Evolutionary conservation across 1,139 yeast species (phyloP), one percentile per base, ranked within the genome.

Genomic region (Meyerozyma guilliermondii): DNA sequence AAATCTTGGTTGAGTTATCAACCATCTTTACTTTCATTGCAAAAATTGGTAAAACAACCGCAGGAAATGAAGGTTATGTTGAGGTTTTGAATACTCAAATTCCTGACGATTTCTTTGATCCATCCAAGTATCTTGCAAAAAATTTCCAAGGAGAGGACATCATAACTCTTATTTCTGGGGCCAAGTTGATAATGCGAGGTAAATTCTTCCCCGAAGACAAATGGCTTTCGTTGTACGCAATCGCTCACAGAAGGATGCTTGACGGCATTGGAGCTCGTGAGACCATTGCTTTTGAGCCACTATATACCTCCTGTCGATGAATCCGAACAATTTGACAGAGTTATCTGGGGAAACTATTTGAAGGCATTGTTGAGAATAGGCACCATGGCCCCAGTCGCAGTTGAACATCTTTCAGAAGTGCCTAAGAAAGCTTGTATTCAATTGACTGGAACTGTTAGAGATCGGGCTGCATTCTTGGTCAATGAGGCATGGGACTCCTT

Each of bases 341-440:
- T 69, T 7, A 54, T 82, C 29, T 83, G 89, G 91, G 82, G 83
- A 34, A 78, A 74, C 49, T 85, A 80, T 54, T 60, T 87, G 48
- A 76, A 76, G 50, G 71, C 80, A 10, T 64, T 83, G 38, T 70
- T 86, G 23, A 74, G 73, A 44, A 55, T 78, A 38, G 74, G 80
- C 3, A 71, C 79, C 2, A 64, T 78, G 17, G 74, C 77, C 48
- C 83, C 86, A 1, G 80, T 80, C 11, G 66, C 86, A 0, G 64
- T 77, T 43, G 85, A 81, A 52, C 85, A 81, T 52, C 66, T 84
- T 44, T 76, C 88, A 2, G 83, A 80, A 39, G 81, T 86, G 42
- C 89, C 94, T 39, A 74, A 83, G 56, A 81, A 81, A 52, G 91
- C 91, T 1, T 80, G 89, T 51, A 68, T 66, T 62, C 71, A 71